A percentile compares a stretch with the other conserved stretches of the same genome.
phyloP scores from a whole-genome alignment of 225 moss, liverwort and hornwort genomes.

The Pseudoscleropodium purum region DNA sequence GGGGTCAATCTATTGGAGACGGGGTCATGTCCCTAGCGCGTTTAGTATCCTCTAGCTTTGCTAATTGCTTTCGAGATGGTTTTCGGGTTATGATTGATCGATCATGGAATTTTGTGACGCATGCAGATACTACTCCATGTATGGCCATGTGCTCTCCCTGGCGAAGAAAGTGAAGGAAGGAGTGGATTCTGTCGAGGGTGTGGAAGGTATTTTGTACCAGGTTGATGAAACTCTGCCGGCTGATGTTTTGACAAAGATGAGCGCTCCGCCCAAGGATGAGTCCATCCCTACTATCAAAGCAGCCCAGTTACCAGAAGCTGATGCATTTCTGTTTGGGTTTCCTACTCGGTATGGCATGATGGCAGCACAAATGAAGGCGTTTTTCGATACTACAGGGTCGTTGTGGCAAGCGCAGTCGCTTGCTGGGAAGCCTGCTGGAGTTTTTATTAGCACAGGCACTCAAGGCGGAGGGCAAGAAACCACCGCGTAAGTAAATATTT shows the following conservation, averaged over 20 bases:
- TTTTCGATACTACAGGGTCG: conserved; percentile 61
- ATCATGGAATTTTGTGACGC: neutral
- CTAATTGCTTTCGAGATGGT: neutral
- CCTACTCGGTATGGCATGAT: conserved; percentile 75
- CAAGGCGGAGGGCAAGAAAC: conserved; percentile 93
- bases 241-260: conserved; percentile 53
- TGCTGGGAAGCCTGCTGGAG: conserved; percentile 73
- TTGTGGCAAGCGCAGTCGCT: conserved; percentile 46
- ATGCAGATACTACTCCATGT: conserved; percentile 70
- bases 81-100: neutral
- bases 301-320: conserved; percentile 48
- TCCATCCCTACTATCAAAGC: conserved; percentile 47
- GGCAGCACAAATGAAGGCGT: conserved; percentile 88
- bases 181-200: conserved; percentile 65
- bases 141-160: conserved; percentile 59
- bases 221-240: conserved; percentile 47
- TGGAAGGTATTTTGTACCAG: conserved; percentile 55
- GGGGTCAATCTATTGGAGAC: neutral
- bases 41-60: neutral
- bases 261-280: conserved; percentile 50
- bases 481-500: conserved; percentile 47
- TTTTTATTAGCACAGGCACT: conserved; percentile 71
- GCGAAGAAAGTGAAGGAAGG: conserved; percentile 80
- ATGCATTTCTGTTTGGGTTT: conserved; percentile 58
- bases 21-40: too few species aligned